A percentile compares a stretch with the other conserved stretches of the same genome.
These are phyloP conservation scores for Triadica sebifera DNA, from an alignment of 345 rosid genomes.

Conservation along the genomic window DNA sequence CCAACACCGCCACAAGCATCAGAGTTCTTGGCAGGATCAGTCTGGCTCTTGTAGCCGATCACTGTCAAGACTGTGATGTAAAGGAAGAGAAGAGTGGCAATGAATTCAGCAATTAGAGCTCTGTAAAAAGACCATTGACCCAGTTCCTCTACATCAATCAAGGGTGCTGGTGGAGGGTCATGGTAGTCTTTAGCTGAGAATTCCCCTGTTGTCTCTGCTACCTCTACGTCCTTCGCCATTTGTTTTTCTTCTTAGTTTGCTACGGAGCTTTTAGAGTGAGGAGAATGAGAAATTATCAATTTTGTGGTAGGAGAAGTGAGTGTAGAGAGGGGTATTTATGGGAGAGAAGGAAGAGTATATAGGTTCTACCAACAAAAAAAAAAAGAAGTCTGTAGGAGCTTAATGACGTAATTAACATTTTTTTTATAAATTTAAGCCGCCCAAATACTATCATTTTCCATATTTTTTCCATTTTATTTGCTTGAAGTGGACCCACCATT, in stretches of 20 bases:
- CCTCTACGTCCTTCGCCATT: constrained; percentile 59
- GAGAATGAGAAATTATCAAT: background rate
- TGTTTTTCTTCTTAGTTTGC: background rate
- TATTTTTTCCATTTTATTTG: background rate
- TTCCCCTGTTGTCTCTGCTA: constrained; percentile 26
- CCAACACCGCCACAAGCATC: constrained; percentile 76
- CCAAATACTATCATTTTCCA: constrained; percentile 22
- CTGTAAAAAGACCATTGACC: constrained; percentile 70
- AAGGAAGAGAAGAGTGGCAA: constrained; percentile 79
- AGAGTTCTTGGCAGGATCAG: constrained; percentile 20
- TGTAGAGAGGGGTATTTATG: constrained; percentile 25
- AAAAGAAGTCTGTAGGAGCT: background rate
- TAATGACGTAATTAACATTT: constrained; percentile 18
- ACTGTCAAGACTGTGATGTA: constrained; percentile 71
- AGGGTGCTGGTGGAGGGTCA: constrained; percentile 71
- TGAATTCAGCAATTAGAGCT: constrained; percentile 76
- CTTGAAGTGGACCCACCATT: constrained; percentile 27
- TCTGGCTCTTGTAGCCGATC: constrained; percentile 70
- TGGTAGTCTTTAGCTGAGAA: constrained; percentile 59
- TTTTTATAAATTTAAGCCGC: constrained; percentile 27
- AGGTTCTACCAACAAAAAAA: constrained; percentile 18
- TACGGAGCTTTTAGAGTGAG: background rate
- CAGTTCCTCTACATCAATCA: constrained; percentile 59
- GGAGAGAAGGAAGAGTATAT: background rate
- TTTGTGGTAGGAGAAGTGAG: background rate